Conservation (phyloP, 2,329 filamentous ascomycete genomes). For the Grosmannia clavigera region DNA sequence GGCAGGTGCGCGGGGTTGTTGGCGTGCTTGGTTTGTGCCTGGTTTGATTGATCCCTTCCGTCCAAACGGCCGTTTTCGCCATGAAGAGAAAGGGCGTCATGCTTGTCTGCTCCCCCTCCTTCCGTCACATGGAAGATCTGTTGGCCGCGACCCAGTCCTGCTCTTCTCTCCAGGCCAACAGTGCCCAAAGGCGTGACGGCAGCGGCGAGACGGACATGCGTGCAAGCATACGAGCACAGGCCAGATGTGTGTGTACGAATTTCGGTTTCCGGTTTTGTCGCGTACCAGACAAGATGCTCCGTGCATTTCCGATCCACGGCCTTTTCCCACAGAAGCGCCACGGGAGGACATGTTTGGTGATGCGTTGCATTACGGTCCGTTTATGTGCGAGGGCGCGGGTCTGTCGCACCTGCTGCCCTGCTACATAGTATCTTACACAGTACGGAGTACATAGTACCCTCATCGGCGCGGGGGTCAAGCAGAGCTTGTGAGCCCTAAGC, state of each 20-base stretch:
- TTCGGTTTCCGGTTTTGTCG: too few relatives aligned
- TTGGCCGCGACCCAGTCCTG: too few relatives aligned
- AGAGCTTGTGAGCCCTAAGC: not conserved
- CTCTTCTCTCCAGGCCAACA: too few relatives aligned
- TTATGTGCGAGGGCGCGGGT: not conserved
- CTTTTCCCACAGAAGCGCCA: too few relatives aligned
- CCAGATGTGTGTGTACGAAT: too few relatives aligned
- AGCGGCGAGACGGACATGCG: too few relatives aligned
- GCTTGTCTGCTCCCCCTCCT: not conserved
- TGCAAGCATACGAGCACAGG: too few relatives aligned
- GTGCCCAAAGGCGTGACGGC: too few relatives aligned
- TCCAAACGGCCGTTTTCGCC: not conserved
- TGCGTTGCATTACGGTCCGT: not conserved
- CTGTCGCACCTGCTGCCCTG: not conserved
- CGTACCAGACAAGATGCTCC: not conserved
- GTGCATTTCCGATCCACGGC: not conserved
- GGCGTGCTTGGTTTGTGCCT: not conserved
- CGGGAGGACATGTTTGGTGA: not conserved
- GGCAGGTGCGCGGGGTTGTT: not conserved
- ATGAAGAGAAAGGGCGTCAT: not conserved
- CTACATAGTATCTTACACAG: too few relatives aligned
- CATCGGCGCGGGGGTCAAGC: not conserved
- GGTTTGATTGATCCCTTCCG: not conserved
- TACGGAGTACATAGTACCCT: too few relatives aligned
- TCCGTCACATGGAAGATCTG: not conserved